Percentiles rank a stretch among this genome's conserved stretches.
Conservation (phyloP, 1,284 basidiomycete genomes). For the Puccinia coronata region DNA sequence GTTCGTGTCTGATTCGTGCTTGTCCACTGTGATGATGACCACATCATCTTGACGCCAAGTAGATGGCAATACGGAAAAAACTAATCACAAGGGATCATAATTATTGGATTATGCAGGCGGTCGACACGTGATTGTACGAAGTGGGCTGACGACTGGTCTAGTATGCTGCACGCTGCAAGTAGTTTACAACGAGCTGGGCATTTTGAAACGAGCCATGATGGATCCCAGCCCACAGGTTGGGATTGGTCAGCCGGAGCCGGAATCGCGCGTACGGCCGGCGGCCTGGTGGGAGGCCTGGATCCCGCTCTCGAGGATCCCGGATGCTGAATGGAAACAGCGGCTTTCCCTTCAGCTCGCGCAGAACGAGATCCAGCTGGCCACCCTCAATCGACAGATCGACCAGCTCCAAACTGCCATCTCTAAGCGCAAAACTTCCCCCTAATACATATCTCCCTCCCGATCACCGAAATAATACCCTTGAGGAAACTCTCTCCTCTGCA, state of each 20-base stretch:
- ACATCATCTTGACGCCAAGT: no score
- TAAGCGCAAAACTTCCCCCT: background rate
- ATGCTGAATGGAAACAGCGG: conserved; percentile 23
- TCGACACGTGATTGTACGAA: conserved; percentile 8
- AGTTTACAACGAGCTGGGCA: conserved; percentile 20
- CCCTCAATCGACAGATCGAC: background rate
- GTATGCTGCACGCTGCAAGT: conserved; percentile 29
- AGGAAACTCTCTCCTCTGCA: no score
- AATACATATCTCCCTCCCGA: no score
- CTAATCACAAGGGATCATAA: background rate
- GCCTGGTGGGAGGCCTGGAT: conserved; percentile 42
- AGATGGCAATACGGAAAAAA: no score
- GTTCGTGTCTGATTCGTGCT: background rate
- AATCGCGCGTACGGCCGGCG: background rate
- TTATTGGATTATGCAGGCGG: conserved; percentile 12
- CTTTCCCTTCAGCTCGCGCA: background rate
- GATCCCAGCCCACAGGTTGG: background rate
- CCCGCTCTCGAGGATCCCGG: conserved; percentile 30
- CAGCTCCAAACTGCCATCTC: background rate
- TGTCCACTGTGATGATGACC: background rate
- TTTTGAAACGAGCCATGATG: background rate
- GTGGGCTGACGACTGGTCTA: conserved; percentile 29
- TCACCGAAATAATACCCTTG: no score
- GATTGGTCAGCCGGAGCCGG: background rate
- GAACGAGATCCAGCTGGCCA: background rate